A percentile compares a stretch with the other conserved stretches of the same genome.
Conservation (phyloP, 1,139 yeast species). For the Sporopachydermia cereana region DNA sequence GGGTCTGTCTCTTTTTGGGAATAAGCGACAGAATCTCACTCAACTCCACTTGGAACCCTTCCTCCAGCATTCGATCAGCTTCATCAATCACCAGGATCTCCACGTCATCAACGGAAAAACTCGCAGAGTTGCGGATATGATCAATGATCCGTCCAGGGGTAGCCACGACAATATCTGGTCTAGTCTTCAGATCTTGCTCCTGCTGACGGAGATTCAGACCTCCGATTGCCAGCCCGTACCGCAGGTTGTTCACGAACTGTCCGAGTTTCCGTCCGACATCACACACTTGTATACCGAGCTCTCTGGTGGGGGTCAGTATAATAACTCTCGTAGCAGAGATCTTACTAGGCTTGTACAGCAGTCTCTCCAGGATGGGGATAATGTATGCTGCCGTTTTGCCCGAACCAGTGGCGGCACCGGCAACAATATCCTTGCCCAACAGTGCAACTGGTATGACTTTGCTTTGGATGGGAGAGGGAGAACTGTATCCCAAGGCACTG, state of each 20-base stretch:
- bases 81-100: conserved; percentile 92
- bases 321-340: conserved; percentile 82
- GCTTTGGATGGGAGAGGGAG: conserved; percentile 89
- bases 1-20: conserved; percentile 86
- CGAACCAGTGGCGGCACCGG: conserved; percentile 99
- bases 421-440: conserved; percentile 87
- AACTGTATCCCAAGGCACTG: conserved; percentile 63
- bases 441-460: conserved; percentile 90
- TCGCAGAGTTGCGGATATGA: conserved; percentile 89
- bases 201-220: conserved; percentile 91
- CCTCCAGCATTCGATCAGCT: conserved; percentile 98
- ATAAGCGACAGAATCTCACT: conserved; percentile 78
- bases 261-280: conserved; percentile 88
- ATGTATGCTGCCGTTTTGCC: conserved; percentile 98
- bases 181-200: conserved; percentile 79
- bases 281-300: conserved; percentile 87
- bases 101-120: conserved; percentile 80
- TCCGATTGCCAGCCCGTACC: conserved; percentile 93
- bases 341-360: conserved; percentile 77
- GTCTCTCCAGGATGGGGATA: conserved; percentile 90
- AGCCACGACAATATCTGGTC: conserved; percentile 95
- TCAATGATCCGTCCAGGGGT: conserved; percentile 97
- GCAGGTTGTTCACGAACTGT: conserved; percentile 58
- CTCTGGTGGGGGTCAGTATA: conserved; percentile 92
- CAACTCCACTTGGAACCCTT: conserved; percentile 92